Evolutionary conservation across 352 stramenopile genomes (phyloP), one percentile per base, ranked within the genome.

Genomic region (Bremia lactucae): DNA sequence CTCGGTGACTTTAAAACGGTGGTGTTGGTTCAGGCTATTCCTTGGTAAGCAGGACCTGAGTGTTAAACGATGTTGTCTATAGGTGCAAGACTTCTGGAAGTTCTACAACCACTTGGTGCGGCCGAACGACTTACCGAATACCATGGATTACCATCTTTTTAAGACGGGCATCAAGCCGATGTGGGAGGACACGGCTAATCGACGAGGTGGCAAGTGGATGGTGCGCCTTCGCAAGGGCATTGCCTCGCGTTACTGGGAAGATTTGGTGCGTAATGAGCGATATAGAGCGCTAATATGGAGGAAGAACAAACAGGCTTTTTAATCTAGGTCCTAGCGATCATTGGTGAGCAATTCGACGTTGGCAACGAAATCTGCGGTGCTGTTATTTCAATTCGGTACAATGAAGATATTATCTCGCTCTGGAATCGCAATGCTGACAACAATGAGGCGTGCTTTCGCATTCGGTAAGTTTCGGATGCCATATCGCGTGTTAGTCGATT

Each of bases 391-490:
- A 81, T 95, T 23, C 85, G 87, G 13, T 90, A 89, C 60, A 95
- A 88, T 48, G 88, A 97, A 62, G 88, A 96, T 59, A 89, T 96
- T 52, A 93, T 97, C 39, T 95, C 85, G 42, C 76, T 97, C 19
- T 97, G 88, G 88, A 96, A 96, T 65, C 80, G 85, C 42, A 96
- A 94, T 48, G 83, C 87, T 28, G 83, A 95, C 61, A 96, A 96
- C 67, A 86, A 78, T 39, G 84, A 94, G 49, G 79, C 83, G 14
- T 85, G 79, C 53, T 84, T 82, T 36, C 76, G 70, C 37, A 92
- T 92, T 42, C 72, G 77, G 73, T 87, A 57, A 37, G 49, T 42
- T 1, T 15, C 31, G 3, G 21, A 25, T 28, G 13, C n/a, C n/a
- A n/a, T n/a, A n/a, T n/a, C n/a, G n/a, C n/a, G n/a, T 41, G 28